phyloP scores from a whole-genome alignment of 768 basidiomycete genomes.

The Polyporus arcularius region DNA sequence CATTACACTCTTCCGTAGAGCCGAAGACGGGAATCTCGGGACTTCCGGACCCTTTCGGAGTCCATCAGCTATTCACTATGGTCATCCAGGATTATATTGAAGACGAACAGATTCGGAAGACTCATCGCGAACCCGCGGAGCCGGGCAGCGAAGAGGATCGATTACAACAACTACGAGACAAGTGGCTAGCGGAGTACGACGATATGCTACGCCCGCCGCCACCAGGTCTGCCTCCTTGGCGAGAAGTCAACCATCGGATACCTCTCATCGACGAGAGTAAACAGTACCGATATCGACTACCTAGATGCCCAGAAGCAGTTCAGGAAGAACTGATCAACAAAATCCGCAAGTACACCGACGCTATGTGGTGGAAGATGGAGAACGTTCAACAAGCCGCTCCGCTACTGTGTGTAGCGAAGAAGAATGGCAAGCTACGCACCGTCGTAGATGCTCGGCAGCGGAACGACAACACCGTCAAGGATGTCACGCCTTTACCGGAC shows the following conservation, averaged over 20 bases:
- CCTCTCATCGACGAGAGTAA: constrained; percentile 38
- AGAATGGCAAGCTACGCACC: constrained; percentile 34
- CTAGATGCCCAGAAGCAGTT: constrained; percentile 35
- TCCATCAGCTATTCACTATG: not conserved
- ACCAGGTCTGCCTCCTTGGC: constrained; percentile 35
- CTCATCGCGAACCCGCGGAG: not conserved
- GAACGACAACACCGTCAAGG: constrained; percentile 44
- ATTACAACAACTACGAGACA: not conserved
- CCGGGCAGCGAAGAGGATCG: not conserved
- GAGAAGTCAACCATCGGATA: constrained; percentile 44
- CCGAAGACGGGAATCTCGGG: not conserved
- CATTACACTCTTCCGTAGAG: not conserved
- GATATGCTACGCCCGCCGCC: constrained; percentile 23
- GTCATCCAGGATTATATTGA: not conserved
- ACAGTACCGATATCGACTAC: constrained; percentile 33
- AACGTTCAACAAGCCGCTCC: constrained; percentile 30
- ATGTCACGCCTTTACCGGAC: constrained; percentile 43
- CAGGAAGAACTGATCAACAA: constrained; percentile 24
- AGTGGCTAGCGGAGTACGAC: constrained; percentile 11
- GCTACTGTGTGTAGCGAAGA: constrained; percentile 36
- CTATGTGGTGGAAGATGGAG: constrained; percentile 37
- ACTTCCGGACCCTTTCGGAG: not conserved
- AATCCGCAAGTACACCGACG: constrained; percentile 25
- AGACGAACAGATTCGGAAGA: not conserved
- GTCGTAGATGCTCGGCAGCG: constrained; percentile 37